Percentiles rank a stretch among this genome's conserved stretches.
Evolutionary conservation across 176 grass and related monocot genomes (phyloP).

Genomic region (Phoenix dactylifera): DNA sequence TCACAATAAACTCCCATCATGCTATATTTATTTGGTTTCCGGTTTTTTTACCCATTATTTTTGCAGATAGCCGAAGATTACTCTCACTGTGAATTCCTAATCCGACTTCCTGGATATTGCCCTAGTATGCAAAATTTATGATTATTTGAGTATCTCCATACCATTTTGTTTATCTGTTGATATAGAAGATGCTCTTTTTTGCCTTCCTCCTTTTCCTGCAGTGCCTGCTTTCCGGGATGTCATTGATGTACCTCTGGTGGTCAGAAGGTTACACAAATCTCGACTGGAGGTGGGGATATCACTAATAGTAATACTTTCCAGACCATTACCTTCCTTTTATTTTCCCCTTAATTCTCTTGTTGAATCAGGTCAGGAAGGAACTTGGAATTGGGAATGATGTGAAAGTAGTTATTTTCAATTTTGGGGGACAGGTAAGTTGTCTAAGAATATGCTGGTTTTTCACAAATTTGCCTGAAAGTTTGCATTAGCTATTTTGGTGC

Average conservation of each 20-base stretch:
- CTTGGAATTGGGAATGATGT: conserved; percentile 75
- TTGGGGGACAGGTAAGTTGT: conserved; percentile 73
- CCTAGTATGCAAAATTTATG: conserved; percentile 42
- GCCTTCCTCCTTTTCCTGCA: conserved; percentile 19
- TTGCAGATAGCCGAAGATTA: conserved; percentile 95
- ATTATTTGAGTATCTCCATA: not conserved
- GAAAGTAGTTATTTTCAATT: conserved; percentile 97
- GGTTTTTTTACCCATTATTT: not conserved
- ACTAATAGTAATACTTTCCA: no score
- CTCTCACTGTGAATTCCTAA: conserved; percentile 86
- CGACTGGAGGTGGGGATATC: conserved; percentile 43
- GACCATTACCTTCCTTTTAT: no score
- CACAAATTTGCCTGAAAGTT: no score
- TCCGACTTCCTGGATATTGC: conserved; percentile 92
- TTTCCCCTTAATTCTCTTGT: not conserved
- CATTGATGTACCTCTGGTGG: conserved; percentile 85
- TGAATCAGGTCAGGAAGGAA: conserved; percentile 67
- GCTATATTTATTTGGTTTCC: no score
- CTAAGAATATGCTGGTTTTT: not conserved
- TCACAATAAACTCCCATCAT: no score
- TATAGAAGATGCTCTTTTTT: conserved; percentile 6
- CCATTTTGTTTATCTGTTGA: conserved; percentile 1
- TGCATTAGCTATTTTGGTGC: no score
- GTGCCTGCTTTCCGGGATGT: conserved; percentile 96
- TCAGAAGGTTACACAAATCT: conserved; percentile 83